Evolutionary conservation across 164 flowering plant genomes (phyloP).

Genomic region (Vitis cinerea): DNA sequence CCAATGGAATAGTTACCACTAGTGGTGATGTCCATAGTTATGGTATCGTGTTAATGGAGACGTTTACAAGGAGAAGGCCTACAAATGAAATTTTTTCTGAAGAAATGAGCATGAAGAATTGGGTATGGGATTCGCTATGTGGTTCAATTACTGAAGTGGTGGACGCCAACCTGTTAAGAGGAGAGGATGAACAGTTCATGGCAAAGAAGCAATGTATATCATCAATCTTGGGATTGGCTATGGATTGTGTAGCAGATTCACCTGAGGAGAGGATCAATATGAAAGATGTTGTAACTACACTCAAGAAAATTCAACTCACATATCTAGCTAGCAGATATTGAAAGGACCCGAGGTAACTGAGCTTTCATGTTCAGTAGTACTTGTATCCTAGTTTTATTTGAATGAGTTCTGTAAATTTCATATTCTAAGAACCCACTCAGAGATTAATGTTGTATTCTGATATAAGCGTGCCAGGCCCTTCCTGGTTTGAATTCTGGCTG

Average conservation of each 20-base stretch:
- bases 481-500: too few species aligned
- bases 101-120: conserved; percentile 13
- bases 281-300: neutral
- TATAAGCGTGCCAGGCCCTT: too few species aligned
- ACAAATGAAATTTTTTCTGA: conserved; percentile 14
- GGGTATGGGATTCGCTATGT: conserved; percentile 8
- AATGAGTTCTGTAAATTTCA: too few species aligned
- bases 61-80: conserved; percentile 18
- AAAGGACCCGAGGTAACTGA: too few species aligned
- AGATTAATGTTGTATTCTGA: too few species aligned
- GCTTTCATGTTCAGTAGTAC: too few species aligned
- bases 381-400: too few species aligned
- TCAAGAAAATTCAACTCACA: too few species aligned
- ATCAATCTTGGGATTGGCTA: conserved; percentile 11
- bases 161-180: conserved; percentile 7
- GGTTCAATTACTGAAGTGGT: neutral
- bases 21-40: conserved; percentile 22
- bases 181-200: neutral
- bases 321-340: too few species aligned
- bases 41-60: conserved; percentile 22
- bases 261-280: conserved; percentile 9
- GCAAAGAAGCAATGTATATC: neutral
- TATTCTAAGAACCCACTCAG: too few species aligned
- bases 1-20: conserved; percentile 3
- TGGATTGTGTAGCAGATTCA: conserved; percentile 7